Percentiles rank a stretch among this genome's conserved stretches.
Evolutionary conservation across 768 basidiomycete species (phyloP).

Genomic region (Boletus rubroflammeus): DNA sequence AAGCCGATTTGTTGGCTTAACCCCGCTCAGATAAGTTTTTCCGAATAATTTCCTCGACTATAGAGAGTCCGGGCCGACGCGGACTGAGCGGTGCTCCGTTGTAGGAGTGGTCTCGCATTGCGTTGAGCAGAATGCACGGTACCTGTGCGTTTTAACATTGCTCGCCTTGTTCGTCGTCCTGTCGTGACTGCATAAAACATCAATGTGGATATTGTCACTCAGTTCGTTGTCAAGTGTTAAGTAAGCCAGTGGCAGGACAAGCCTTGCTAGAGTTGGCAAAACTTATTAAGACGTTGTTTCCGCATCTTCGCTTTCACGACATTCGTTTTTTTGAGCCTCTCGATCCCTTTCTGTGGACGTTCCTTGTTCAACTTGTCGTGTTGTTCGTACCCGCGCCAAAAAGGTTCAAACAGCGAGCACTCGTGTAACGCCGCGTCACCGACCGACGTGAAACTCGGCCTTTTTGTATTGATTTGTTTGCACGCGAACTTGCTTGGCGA

Average conservation of each 20-base stretch:
- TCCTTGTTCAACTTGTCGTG: not conserved
- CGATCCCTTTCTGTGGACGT: not conserved
- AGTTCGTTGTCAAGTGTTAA: not conserved
- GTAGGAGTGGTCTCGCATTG: not conserved
- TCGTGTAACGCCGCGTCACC: conserved; percentile 23
- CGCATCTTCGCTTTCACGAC: not conserved
- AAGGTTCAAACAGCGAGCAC: not conserved
- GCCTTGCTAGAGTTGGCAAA: no score
- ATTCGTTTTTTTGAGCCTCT: not conserved
- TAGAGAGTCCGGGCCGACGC: not conserved
- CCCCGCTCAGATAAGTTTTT: not conserved
- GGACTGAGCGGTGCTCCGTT: not conserved
- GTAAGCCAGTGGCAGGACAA: no score
- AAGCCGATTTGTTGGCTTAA: not conserved
- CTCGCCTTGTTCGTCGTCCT: no score
- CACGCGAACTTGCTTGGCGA: conserved; percentile 26
- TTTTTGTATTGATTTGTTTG: conserved; percentile 34
- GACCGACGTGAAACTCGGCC: conserved; percentile 16
- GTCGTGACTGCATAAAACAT: not conserved
- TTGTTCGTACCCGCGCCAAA: not conserved
- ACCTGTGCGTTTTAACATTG: not conserved
- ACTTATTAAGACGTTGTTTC: not conserved
- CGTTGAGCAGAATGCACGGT: not conserved
- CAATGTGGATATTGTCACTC: no score
- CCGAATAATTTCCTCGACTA: not conserved